A percentile compares a stretch with the other conserved stretches of the same genome.
Conservation (phyloP, 192 early-diverging fungal genomes). For the Coemansia sp. region DNA sequence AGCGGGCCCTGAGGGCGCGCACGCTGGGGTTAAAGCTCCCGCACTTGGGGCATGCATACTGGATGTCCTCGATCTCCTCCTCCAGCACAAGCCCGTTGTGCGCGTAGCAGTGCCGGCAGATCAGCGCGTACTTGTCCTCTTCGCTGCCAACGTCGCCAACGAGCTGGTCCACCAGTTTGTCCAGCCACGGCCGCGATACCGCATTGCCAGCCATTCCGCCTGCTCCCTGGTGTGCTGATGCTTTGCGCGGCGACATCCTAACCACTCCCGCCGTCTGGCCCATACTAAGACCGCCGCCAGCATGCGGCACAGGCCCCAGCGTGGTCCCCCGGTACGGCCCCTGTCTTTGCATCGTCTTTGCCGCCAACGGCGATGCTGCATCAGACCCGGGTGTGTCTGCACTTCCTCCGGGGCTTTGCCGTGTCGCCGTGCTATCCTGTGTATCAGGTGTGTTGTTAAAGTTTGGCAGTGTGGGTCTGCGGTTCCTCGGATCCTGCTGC, state of each 20-base stretch:
- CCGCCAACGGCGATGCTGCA: slow-evolving; percentile 60
- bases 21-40: slow-evolving; percentile 51
- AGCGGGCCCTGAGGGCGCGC: slow-evolving; percentile 14
- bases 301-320: slow-evolving; percentile 4
- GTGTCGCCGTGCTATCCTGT: slow-evolving; percentile 49
- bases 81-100: slow-evolving; percentile 92
- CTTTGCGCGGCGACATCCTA: slow-evolving; percentile 14
- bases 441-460: slow-evolving; percentile 70
- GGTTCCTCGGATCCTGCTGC: slow-evolving; percentile 28
- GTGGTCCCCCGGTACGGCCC: not conserved
- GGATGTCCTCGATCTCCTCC: slow-evolving; percentile 72
- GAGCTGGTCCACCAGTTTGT: slow-evolving; percentile 88
- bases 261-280: slow-evolving; percentile 31
- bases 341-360: slow-evolving; percentile 8
- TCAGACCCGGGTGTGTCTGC: slow-evolving; percentile 52
- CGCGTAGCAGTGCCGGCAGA: slow-evolving; percentile 85
- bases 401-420: not conserved
- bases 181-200: slow-evolving; percentile 69
- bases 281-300: not conserved
- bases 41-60: slow-evolving; percentile 55
- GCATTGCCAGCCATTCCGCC: not conserved
- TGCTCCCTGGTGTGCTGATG: slow-evolving; percentile 10
- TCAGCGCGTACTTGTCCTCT: slow-evolving; percentile 88
- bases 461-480: slow-evolving; percentile 38
- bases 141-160: slow-evolving; percentile 85